Conservation (phyloP, 257 asterid genomes). For the Nicotiana attenuata region DNA sequence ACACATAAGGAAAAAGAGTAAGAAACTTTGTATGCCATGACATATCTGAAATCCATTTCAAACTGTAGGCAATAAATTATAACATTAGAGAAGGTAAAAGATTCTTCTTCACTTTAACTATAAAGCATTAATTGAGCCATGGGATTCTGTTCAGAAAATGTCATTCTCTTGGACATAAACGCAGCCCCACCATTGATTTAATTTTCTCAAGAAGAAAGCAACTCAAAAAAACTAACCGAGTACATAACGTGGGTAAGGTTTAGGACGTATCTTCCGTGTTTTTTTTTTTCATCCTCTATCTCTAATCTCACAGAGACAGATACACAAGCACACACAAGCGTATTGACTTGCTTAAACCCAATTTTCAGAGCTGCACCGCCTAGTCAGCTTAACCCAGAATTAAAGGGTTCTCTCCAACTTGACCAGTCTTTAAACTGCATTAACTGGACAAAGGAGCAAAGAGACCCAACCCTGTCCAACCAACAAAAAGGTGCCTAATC, state of each 20-base stretch:
- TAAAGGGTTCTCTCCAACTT: conserved; percentile 5
- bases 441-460: conserved; percentile 6
- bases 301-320: not conserved
- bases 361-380: not conserved
- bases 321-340: not conserved
- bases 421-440: not conserved
- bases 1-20: not conserved
- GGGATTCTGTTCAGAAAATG: not conserved
- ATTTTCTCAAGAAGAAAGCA: not conserved
- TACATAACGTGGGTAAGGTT: not conserved
- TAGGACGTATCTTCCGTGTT: not conserved
- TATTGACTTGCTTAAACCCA: not conserved
- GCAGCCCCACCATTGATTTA: not conserved
- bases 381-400: not conserved
- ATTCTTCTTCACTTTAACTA: not conserved
- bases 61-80: not conserved
- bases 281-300: not conserved
- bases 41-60: not conserved
- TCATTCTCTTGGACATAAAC: not conserved
- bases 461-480: not conserved
- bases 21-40: not conserved
- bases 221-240: not conserved
- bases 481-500: not conserved
- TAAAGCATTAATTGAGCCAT: not conserved
- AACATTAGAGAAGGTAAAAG: not conserved